Evolutionary conservation across 352 stramenopile species (phyloP).

Genomic region (Phytophthora syringae): DNA sequence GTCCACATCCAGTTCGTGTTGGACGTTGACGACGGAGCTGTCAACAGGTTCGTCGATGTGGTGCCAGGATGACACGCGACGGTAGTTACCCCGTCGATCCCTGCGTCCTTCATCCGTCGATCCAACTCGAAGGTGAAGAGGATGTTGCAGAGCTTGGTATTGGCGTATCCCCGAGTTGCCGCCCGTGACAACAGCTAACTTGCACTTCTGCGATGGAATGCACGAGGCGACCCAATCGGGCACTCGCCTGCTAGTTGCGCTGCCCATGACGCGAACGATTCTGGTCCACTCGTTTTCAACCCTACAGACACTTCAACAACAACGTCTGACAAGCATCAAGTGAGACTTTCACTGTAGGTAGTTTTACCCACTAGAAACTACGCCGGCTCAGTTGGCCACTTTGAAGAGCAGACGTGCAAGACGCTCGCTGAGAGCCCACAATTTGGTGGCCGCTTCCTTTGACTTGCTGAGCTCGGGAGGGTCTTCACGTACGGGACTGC

Average conservation of each 20-base stretch:
- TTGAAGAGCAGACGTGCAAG: slow-evolving; percentile 43
- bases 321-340: not conserved
- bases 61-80: slow-evolving; percentile 51
- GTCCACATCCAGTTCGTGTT: slow-evolving; percentile 39
- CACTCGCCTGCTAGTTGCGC: slow-evolving; percentile 7
- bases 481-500: slow-evolving; percentile 41
- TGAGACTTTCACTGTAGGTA: not conserved
- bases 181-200: slow-evolving; percentile 42
- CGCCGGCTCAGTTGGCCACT: slow-evolving; percentile 11
- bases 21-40: slow-evolving; percentile 20
- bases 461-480: slow-evolving; percentile 37
- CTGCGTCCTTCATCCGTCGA: slow-evolving; percentile 35
- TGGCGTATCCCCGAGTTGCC: slow-evolving; percentile 46
- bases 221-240: slow-evolving; percentile 24
- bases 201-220: slow-evolving; percentile 52
- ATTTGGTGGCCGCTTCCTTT: slow-evolving; percentile 26
- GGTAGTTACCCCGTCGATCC: slow-evolving; percentile 29
- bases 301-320: slow-evolving; percentile 1
- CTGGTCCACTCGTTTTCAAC: slow-evolving; percentile 13
- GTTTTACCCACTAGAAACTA: not conserved
- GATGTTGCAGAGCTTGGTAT: slow-evolving; percentile 65
- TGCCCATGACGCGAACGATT: slow-evolving; percentile 10
- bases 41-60: slow-evolving; percentile 43
- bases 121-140: slow-evolving; percentile 61
- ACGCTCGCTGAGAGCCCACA: slow-evolving; percentile 54